A percentile compares a stretch with the other conserved stretches of the same genome.
These are phyloP conservation scores for Russula abietina DNA, from an alignment of 768 basidiomycete species.

Conservation along the genomic window DNA sequence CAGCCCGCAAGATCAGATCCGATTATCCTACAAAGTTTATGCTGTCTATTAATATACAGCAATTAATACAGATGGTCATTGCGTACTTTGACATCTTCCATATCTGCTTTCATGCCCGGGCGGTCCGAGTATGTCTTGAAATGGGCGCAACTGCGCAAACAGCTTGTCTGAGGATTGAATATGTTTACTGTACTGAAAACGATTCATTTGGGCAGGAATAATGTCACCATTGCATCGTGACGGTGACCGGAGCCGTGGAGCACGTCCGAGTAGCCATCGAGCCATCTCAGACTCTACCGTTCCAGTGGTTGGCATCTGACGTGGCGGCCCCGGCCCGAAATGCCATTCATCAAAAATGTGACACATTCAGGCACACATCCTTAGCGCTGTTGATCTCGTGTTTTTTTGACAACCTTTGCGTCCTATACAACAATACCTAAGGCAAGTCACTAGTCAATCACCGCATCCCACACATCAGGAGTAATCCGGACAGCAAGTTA, in stretches of 20 bases:
- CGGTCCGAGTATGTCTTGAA: background rate
- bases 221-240: background rate
- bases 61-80: background rate
- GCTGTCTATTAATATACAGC: background rate
- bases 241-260: background rate
- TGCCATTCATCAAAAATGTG: no score
- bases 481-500: no score
- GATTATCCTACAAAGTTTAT: background rate
- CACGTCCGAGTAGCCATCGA: no score
- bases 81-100: constrained; percentile 15
- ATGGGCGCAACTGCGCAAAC: background rate
- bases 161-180: no score
- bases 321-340: background rate
- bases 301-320: no score
- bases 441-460: no score
- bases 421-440: no score
- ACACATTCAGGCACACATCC: no score
- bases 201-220: background rate
- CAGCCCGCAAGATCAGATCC: background rate
- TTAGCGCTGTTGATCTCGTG: no score
- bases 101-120: background rate
- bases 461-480: no score
- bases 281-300: no score
- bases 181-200: background rate
- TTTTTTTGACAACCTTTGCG: no score